phyloP scores from a whole-genome alignment of 2,329 filamentous ascomycete species.

The Cladosporium sp. region DNA sequence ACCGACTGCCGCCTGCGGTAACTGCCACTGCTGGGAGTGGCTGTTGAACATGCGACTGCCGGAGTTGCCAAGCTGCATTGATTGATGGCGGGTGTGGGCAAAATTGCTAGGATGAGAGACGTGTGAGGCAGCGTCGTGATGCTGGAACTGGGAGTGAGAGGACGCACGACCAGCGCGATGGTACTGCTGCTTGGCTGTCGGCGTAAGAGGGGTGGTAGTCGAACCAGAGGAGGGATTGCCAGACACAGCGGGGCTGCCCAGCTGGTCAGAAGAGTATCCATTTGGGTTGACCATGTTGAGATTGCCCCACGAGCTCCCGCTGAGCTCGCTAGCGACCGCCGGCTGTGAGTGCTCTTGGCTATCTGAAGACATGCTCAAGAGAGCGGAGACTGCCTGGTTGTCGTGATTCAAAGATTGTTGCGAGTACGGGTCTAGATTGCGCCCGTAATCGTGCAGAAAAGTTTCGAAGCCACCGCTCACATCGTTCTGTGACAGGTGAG shows the following conservation, averaged over 20 bases:
- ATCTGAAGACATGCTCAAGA: conserved; percentile 9
- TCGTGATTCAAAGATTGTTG: neutral
- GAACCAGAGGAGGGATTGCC: conserved; percentile 1
- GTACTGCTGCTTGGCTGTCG: neutral
- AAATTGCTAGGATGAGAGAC: neutral
- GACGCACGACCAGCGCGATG: neutral
- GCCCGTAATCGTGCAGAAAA: neutral
- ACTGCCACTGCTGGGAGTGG: neutral
- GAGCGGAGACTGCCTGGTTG: conserved; percentile 2
- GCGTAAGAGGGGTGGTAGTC: neutral
- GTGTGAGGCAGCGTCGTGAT: neutral
- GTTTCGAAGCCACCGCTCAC: conserved; percentile 4
- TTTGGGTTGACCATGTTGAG: conserved; percentile 1
- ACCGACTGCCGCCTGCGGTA: neutral
- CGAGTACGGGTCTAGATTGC: neutral
- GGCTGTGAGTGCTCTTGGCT: conserved; percentile 3
- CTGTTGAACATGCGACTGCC: neutral
- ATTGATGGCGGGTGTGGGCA: neutral
- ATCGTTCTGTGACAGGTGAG: conserved; percentile 7
- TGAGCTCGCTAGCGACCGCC: neutral
- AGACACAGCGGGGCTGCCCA: neutral
- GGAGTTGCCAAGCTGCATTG: neutral
- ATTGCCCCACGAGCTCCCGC: conserved; percentile 1
- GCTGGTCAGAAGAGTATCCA: neutral
- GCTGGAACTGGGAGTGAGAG: neutral